These are phyloP conservation scores for Tricholoma furcatifolium DNA, from an alignment of 768 basidiomycete genomes.

Conservation along the genomic window DNA sequence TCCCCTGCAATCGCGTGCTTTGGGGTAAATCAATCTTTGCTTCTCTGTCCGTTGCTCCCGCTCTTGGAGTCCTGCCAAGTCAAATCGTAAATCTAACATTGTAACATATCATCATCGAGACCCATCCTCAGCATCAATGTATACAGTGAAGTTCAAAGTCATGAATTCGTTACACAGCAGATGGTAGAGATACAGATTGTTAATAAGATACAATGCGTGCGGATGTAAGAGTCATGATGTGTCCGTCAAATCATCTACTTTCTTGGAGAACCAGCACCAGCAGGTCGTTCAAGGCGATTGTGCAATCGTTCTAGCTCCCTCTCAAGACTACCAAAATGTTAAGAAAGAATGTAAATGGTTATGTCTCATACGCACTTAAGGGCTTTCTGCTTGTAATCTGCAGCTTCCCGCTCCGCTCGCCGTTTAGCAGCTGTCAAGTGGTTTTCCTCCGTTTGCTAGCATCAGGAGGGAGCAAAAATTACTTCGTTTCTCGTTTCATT, in stretches of 20 bases:
- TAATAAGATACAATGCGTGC: slow-evolving; percentile 16
- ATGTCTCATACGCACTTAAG: slow-evolving; percentile 48
- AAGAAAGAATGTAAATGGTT: slow-evolving; percentile 3
- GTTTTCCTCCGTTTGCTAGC: slow-evolving; percentile 68
- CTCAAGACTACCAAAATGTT: slow-evolving; percentile 44
- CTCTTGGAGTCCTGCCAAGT: no score
- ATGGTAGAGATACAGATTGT: slow-evolving; percentile 17
- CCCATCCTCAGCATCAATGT: no score
- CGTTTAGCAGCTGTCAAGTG: slow-evolving; percentile 71
- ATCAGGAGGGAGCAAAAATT: background rate
- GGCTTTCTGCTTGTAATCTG: slow-evolving; percentile 68
- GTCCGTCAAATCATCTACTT: slow-evolving; percentile 19
- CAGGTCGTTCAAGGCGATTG: slow-evolving; percentile 61
- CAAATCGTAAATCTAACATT: no score
- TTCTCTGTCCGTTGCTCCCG: no score
- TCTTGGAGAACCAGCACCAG: slow-evolving; percentile 35
- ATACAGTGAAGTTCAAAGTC: no score
- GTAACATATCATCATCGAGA: no score
- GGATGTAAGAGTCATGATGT: slow-evolving; percentile 13
- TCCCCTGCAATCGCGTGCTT: no score
- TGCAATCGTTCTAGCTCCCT: slow-evolving; percentile 69
- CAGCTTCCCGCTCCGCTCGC: slow-evolving; percentile 73
- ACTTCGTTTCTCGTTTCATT: background rate
- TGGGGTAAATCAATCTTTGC: no score
- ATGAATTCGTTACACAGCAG: slow-evolving; percentile 12